phyloP scores from a whole-genome alignment of 371 early-diverging fungal genomes.

The Syncephalastrum sp. region DNA sequence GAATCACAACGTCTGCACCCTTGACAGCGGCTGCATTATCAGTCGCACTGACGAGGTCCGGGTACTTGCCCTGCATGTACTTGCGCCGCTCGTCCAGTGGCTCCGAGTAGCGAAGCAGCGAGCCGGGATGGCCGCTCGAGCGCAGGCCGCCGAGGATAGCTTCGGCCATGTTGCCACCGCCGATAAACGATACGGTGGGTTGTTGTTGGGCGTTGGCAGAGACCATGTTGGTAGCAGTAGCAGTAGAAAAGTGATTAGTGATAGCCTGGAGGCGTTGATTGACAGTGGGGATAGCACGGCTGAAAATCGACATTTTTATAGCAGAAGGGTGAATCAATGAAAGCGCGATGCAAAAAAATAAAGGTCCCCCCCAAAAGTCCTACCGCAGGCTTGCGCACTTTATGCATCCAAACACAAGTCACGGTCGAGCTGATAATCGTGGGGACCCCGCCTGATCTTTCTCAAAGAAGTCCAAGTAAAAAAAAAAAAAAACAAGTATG shows the following conservation, averaged over 20 bases:
- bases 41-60: constrained; percentile 39
- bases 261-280: constrained; percentile 4
- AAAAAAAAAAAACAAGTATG: not conserved
- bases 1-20: constrained; percentile 73
- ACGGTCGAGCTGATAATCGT: too few relatives aligned
- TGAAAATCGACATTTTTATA: constrained; percentile 3
- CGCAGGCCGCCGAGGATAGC: constrained; percentile 88
- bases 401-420: too few relatives aligned
- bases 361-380: not conserved
- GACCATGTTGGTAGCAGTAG: not conserved
- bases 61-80: constrained; percentile 66
- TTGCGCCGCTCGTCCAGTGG: constrained; percentile 67
- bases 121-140: constrained; percentile 68
- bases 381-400: too few relatives aligned
- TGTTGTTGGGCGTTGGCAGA: constrained; percentile 9
- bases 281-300: not conserved
- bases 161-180: constrained; percentile 95
- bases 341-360: not conserved
- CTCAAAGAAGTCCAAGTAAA: too few relatives aligned
- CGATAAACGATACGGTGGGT: constrained; percentile 69
- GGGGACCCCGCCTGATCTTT: too few relatives aligned
- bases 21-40: constrained; percentile 46
- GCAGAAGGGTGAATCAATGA: not conserved
- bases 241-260: not conserved
- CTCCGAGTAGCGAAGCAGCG: constrained; percentile 78